Evolutionary conservation across 495 filamentous ascomycete species (phyloP), one percentile per base, ranked within the genome.

Genomic region (Polyplosphaeria fusca): DNA sequence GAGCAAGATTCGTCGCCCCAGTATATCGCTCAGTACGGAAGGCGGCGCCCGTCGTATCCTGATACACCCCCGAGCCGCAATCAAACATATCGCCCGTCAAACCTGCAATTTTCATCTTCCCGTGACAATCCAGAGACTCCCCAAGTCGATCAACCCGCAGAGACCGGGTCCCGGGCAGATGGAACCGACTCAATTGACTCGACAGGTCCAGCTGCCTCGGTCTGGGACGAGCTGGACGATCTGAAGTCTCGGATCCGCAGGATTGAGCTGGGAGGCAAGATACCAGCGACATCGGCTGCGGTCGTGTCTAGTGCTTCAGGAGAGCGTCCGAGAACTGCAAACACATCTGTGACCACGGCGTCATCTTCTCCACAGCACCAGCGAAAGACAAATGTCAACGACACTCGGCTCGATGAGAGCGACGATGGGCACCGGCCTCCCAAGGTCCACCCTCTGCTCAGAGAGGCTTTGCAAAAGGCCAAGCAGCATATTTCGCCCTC

Each of bases 151-250:
- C 49, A 48, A 0, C 53, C 56, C 9, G 51, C 50, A 2, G 57
- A 65, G 27, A 18, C 54, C 7, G 35, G 26, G 16, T 60, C 65
- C 3, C 58, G 65, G 0, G 55, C 54, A 5, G 81, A 86, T 60
- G 82, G 81, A 27, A 91, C 89, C 2, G 88, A 88, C 55, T 96
- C 91, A 0, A 90, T 88, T 0, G 97, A 93, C 0, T 89, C 88
- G 0, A 90, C 84, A 1, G 62, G 56, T 5, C 89, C 90, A 7
- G 86, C 91, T 19, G 95, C 93, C 1, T 94, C 89, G 0, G 88
- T 98, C 9, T 98, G 94, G 94, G 93, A 98, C 69, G 93, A 98
- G 71, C 73, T 98, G 18, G 93, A 98, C 61, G 94, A 97, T 49
- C 74, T 98, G 12, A 98, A 97, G 68, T 92, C 89, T 9, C 83